Evolutionary conservation across 202 grass and related monocot genomes (phyloP).

Genomic region (Tripidium arundinaceum): DNA sequence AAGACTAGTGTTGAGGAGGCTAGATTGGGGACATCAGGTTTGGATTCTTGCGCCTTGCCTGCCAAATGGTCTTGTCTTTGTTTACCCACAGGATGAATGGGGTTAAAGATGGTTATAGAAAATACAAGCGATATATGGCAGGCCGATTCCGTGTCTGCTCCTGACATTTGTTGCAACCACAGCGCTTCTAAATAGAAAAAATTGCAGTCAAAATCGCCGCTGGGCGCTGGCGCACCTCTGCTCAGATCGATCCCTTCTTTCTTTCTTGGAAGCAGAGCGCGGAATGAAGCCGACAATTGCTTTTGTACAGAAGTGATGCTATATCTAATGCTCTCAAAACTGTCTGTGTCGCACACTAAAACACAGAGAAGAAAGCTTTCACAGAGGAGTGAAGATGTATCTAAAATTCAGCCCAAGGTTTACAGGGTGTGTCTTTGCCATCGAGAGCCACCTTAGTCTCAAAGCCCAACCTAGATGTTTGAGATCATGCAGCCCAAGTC

Average conservation of each 20-base stretch:
- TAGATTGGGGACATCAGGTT: too few species aligned
- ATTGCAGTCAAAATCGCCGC: not conserved
- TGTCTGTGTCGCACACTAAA: not conserved
- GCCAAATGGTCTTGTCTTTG: not conserved
- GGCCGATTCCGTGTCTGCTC: not conserved
- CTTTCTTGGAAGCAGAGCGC: not conserved
- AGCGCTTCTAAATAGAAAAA: not conserved
- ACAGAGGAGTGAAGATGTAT: not conserved
- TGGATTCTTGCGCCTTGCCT: not conserved
- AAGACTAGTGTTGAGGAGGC: too few species aligned
- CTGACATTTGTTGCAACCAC: constrained; percentile 8
- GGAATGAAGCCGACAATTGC: not conserved
- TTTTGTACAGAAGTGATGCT: not conserved
- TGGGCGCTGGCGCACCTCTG: not conserved
- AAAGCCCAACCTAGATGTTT: too few species aligned
- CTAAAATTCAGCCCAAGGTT: not conserved
- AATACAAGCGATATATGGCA: not conserved
- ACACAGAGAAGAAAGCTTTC: too few species aligned
- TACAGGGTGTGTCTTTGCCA: not conserved
- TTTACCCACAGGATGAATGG: not conserved
- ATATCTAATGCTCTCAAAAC: not conserved
- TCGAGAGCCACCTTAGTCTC: not conserved
- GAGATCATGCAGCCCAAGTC: too few species aligned
- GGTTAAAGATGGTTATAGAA: not conserved
- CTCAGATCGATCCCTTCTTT: not conserved